Evolutionary conservation across 2,329 filamentous ascomycete genomes (phyloP).

Genomic region (Ophiostoma himal-ulmi): DNA sequence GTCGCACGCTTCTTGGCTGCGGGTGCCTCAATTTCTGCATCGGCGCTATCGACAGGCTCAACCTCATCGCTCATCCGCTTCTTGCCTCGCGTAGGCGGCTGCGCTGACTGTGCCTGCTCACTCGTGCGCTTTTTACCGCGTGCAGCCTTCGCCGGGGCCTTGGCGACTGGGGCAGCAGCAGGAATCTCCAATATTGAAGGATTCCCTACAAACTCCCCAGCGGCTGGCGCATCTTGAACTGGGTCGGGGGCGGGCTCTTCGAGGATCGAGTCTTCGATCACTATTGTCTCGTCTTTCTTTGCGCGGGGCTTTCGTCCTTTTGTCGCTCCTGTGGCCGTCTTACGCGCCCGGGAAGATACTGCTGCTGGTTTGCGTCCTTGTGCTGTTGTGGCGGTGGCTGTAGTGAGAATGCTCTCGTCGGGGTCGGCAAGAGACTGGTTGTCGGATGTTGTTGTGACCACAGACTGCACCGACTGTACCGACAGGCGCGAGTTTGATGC

Average conservation of each 20-base stretch:
- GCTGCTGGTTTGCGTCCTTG: constrained; percentile 40
- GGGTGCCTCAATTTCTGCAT: constrained; percentile 40
- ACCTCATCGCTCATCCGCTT: constrained; percentile 60
- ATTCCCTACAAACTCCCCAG: constrained; percentile 18
- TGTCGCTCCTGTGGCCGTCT: constrained; percentile 41
- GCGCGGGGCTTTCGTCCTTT: constrained; percentile 43
- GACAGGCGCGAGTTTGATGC: constrained; percentile 54
- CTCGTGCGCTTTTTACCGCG: constrained; percentile 29
- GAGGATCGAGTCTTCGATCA: constrained; percentile 35
- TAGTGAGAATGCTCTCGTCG: constrained; percentile 57
- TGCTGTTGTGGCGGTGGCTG: constrained; percentile 49
- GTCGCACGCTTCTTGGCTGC: constrained; percentile 56
- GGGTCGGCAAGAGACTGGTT: constrained; percentile 43
- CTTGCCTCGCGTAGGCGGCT: constrained; percentile 46
- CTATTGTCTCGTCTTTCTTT: constrained; percentile 51
- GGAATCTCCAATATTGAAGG: constrained; percentile 6
- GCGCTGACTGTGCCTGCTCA: constrained; percentile 28
- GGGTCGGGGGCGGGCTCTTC: constrained; percentile 32
- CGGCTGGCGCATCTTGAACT: constrained; percentile 5
- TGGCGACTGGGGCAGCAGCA: constrained; percentile 19
- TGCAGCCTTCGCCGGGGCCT: constrained; percentile 22
- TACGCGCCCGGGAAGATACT: constrained; percentile 40
- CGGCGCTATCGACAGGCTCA: constrained; percentile 42
- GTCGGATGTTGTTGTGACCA: constrained; percentile 47
- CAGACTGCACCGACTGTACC: constrained; percentile 54